Evolutionary conservation across 2,329 filamentous ascomycete species (phyloP).

Genomic region (Scytalidium sp.): DNA sequence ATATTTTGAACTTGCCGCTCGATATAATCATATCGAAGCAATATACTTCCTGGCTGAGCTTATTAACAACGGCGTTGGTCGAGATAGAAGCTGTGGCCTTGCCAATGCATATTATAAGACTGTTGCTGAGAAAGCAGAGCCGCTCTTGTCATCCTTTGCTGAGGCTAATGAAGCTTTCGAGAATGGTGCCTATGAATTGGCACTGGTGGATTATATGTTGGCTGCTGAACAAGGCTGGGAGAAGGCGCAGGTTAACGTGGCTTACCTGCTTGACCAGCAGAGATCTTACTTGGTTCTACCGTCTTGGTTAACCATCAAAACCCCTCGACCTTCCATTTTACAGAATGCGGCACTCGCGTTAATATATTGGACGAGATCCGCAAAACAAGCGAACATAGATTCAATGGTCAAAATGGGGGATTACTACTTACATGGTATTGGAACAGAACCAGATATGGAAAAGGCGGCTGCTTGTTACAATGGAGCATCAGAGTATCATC

Average conservation of each 20-base stretch:
- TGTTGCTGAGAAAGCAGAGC: slow-evolving; percentile 55
- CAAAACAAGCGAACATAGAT: slow-evolving; percentile 89
- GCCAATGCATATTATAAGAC: slow-evolving; percentile 67
- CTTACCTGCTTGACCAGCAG: slow-evolving; percentile 65
- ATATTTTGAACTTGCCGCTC: slow-evolving; percentile 69
- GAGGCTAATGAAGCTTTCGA: slow-evolving; percentile 68
- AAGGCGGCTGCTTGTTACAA: slow-evolving; percentile 94
- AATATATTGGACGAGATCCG: slow-evolving; percentile 93
- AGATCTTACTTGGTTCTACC: slow-evolving; percentile 49
- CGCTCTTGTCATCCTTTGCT: slow-evolving; percentile 56
- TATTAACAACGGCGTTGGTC: slow-evolving; percentile 60
- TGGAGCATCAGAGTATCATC: slow-evolving; percentile 84
- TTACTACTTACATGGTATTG: slow-evolving; percentile 86
- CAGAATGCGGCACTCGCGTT: slow-evolving; percentile 56
- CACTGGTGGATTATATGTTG: slow-evolving; percentile 66
- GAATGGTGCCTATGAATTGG: slow-evolving; percentile 59
- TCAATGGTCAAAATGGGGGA: slow-evolving; percentile 97
- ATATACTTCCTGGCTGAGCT: slow-evolving; percentile 73
- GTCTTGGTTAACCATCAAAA: slow-evolving; percentile 28
- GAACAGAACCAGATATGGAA: slow-evolving; percentile 66
- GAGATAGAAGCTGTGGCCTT: slow-evolving; percentile 63
- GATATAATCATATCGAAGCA: slow-evolving; percentile 67
- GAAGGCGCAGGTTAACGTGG: slow-evolving; percentile 68
- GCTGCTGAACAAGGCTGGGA: slow-evolving; percentile 75
- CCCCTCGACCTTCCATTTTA: slow-evolving; percentile 39